Evolutionary conservation across 441 rosid genomes (phyloP).

Genomic region (Populus hybrid): DNA sequence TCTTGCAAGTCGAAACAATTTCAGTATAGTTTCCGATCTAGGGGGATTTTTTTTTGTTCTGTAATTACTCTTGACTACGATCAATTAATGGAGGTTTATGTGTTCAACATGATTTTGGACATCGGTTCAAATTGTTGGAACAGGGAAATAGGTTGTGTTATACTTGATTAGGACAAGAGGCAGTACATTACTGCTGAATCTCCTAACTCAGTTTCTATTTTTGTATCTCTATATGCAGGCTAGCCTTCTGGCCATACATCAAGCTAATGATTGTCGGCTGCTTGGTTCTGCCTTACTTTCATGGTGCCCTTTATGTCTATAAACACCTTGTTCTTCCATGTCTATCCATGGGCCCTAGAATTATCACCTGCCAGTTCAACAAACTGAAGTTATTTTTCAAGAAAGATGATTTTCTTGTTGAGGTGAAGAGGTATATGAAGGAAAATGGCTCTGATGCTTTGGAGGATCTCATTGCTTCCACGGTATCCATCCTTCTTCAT

Average conservation of each 20-base stretch:
- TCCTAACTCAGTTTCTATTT: background rate
- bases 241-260: constrained; percentile 39
- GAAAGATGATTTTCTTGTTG: constrained; percentile 19
- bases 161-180: background rate
- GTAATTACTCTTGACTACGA: background rate
- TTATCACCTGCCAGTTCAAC: constrained; percentile 27
- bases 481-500: constrained; percentile 15
- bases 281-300: constrained; percentile 37
- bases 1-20: background rate
- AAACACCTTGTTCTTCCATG: constrained; percentile 37
- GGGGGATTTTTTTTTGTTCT: background rate
- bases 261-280: constrained; percentile 35
- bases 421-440: constrained; percentile 24
- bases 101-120: background rate
- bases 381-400: constrained; percentile 9
- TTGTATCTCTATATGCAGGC: constrained; percentile 17
- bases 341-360: constrained; percentile 15
- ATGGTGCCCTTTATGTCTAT: constrained; percentile 41
- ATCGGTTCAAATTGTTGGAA: background rate
- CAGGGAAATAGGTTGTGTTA: background rate
- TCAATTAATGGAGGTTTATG: background rate
- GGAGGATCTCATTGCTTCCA: constrained; percentile 23
- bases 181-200: background rate
- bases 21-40: background rate
- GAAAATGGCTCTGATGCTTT: constrained; percentile 31